Evolutionary conservation across 2,329 filamentous ascomycete species (phyloP).

Genomic region (Fonsecaea monophora): DNA sequence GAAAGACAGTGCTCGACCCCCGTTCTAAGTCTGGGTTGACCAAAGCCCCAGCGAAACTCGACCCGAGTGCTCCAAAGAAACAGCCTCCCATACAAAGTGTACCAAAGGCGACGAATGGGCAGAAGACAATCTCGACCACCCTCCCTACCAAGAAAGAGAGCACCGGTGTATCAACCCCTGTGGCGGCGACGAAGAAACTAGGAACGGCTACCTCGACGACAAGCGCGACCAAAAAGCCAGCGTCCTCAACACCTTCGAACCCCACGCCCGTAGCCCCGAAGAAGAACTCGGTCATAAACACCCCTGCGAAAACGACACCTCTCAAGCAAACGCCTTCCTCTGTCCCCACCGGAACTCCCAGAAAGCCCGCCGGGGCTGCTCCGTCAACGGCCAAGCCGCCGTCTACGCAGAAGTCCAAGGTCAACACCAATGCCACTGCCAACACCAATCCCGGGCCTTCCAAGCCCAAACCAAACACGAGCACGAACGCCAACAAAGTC

Average conservation of each 20-base stretch:
- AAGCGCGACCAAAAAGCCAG: not conserved
- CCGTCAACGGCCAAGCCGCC: not conserved
- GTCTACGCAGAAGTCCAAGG: not conserved
- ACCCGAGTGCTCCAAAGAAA: not conserved
- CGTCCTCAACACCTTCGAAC: not conserved
- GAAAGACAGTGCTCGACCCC: constrained; percentile 3
- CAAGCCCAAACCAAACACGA: constrained; percentile 1
- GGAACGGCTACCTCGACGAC: not conserved
- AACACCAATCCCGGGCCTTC: not conserved
- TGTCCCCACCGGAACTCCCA: not conserved
- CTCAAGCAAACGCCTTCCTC: not conserved
- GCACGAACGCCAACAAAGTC: not conserved
- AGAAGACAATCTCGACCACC: constrained; percentile 4
- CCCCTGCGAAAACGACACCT: constrained; percentile 1
- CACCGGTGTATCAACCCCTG: not conserved
- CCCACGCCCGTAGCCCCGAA: not conserved
- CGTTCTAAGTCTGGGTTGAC: constrained; percentile 1
- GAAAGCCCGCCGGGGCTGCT: not conserved
- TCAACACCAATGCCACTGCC: constrained; percentile 10
- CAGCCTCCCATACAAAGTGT: not conserved
- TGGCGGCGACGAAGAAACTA: not conserved
- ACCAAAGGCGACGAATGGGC: constrained; percentile 16
- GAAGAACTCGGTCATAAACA: not conserved
- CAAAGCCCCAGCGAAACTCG: not conserved
- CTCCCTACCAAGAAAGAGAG: not conserved